phyloP scores from a whole-genome alignment of 495 filamentous ascomycete genomes.

The Aspergillus sclerotiicarbonarius region DNA sequence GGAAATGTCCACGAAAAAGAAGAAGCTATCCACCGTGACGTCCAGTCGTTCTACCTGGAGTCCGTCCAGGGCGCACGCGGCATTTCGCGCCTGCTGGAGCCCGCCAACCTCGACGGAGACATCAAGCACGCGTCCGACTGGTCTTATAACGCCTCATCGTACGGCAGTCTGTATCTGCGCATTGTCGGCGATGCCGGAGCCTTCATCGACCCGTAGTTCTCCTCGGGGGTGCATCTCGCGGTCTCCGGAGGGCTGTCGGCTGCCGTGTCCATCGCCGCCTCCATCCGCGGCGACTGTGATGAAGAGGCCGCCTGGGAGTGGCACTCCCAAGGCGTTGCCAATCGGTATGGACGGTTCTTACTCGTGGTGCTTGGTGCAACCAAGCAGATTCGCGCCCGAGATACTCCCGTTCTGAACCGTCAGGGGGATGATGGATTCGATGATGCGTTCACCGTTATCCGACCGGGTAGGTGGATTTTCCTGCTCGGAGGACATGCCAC shows the following conservation, averaged over 20 bases:
- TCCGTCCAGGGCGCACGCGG: background rate
- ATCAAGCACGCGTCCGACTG: conserved; percentile 41
- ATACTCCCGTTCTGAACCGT: background rate
- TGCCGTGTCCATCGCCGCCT: conserved; percentile 15
- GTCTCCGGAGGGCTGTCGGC: conserved; percentile 34
- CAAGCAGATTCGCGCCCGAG: background rate
- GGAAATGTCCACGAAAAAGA: conserved; percentile 24
- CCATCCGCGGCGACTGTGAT: background rate
- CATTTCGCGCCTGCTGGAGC: conserved; percentile 20
- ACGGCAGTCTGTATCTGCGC: conserved; percentile 32
- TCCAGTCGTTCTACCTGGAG: conserved; percentile 1
- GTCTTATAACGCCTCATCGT: conserved; percentile 40
- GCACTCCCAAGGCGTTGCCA: background rate
- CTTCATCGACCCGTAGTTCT: conserved; percentile 47
- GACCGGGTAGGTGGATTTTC: background rate
- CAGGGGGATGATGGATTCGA: conserved; percentile 12
- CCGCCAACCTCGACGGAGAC: conserved; percentile 26
- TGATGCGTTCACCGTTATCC: background rate
- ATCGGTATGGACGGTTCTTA: conserved; percentile 1
- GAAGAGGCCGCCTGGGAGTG: background rate
- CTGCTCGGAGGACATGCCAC: too few species aligned
- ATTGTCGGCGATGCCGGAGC: conserved; percentile 45
- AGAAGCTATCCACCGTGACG: conserved; percentile 12
- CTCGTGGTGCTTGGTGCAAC: background rate
- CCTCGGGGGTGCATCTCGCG: conserved; percentile 40